These are phyloP conservation scores for Boletus tomentosulus DNA, from an alignment of 768 basidiomycete genomes.

Conservation along the genomic window DNA sequence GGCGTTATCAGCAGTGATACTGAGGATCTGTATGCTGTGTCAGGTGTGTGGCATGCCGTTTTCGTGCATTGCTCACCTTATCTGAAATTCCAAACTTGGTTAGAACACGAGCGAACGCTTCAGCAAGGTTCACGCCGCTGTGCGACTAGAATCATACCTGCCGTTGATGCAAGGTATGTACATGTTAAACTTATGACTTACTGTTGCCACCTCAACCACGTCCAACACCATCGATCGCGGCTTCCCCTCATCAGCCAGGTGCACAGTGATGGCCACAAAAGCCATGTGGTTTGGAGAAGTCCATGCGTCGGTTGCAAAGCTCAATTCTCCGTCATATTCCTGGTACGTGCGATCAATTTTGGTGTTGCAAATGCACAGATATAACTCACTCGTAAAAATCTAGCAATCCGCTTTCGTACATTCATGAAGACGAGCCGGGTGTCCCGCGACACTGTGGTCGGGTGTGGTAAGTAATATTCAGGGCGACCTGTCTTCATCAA, in stretches of 20 bases:
- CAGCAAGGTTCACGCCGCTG: background rate
- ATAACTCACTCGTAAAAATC: slow-evolving; percentile 22
- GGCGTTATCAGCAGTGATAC: background rate
- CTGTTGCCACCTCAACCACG: slow-evolving; percentile 23
- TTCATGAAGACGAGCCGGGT: slow-evolving; percentile 25
- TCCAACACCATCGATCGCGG: slow-evolving; percentile 24
- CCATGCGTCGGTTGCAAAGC: background rate
- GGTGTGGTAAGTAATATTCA: background rate
- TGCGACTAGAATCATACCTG: background rate
- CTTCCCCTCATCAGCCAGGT: background rate
- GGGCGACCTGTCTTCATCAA: background rate
- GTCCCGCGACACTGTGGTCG: slow-evolving; percentile 31
- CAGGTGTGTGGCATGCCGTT: background rate
- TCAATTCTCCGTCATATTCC: background rate
- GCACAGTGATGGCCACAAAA: background rate
- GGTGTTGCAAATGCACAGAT: too few relatives aligned
- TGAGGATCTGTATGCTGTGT: background rate
- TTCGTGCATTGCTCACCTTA: background rate
- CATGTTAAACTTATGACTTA: too few relatives aligned
- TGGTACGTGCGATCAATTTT: background rate
- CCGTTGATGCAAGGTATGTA: background rate
- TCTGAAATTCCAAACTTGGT: background rate
- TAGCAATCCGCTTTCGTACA: slow-evolving; percentile 18
- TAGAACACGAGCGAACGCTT: background rate
- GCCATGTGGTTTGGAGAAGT: background rate